Evolutionary conservation across 768 basidiomycete species (phyloP), one percentile per base, ranked within the genome.

Genomic region (Sistotremastrum niveocremeum): DNA sequence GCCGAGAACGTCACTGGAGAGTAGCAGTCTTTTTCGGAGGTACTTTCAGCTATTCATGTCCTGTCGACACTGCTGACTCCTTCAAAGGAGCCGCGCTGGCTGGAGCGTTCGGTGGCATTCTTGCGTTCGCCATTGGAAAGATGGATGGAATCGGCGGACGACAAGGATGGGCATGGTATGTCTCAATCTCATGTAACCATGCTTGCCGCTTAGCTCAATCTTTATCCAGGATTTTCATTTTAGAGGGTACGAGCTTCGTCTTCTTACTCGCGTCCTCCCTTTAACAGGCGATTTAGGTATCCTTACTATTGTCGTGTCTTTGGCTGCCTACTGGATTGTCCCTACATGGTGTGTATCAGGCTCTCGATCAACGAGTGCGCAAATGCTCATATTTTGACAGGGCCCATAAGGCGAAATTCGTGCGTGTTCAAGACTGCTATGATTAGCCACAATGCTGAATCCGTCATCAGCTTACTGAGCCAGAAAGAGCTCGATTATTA

Each of bases 21-120:
- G 74, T 80, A 5, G 73, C 75, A 1, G 64, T 81, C 37, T 77
- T 78, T 58, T 77, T 79, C 48, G 73, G 75, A 32, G 79, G 73
- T 42, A 70, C 10, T 39, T 6, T n/a, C 36, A n/a, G 8, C 34
- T 32, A 28, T 30, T 5, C 29, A 34, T 34, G 2, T 20, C 20
- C 20, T 35, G n/a, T 11, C 4, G 28, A 20, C n/a, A 30, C 6
- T 20, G 5, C 10, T 20, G 5, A 43, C 29, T 20, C 6, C 7
- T 2, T 20, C 7, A n/a, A 31, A 11, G 7, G 29, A 29, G 10
- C 42, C 42, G 29, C 49, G 9, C 5, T 39, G 36, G n/a, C 41
- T 41, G 30, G 42, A 10, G 41, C 28, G 12, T 49, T 34, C 37
- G 31, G 46, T 72, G 75, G 76, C 33, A 70, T 79, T 45, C 64